Conservation (phyloP, 2,329 filamentous ascomycete species). For the Penicillium sp. region DNA sequence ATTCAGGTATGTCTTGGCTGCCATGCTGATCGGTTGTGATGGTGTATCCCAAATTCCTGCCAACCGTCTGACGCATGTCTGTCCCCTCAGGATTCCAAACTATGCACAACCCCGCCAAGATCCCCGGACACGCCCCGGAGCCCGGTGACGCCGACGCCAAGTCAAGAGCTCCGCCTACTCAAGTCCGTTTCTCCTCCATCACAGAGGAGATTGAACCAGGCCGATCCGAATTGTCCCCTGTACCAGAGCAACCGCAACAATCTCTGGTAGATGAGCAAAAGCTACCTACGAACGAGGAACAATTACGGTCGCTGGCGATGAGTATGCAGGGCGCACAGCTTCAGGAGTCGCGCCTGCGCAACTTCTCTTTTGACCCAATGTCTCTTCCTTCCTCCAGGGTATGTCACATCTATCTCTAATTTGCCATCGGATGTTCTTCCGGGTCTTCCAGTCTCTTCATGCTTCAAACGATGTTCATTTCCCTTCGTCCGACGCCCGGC, state of each 20-base stretch:
- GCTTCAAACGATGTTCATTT: not conserved
- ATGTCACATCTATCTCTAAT: conserved; percentile 24
- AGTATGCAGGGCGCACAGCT: conserved; percentile 71
- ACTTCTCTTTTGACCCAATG: conserved; percentile 85
- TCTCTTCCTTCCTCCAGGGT: conserved; percentile 66
- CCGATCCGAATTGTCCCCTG: conserved; percentile 29
- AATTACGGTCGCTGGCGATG: conserved; percentile 69
- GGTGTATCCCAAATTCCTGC: not conserved
- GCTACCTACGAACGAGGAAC: conserved; percentile 50
- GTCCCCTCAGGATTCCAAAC: conserved; percentile 16
- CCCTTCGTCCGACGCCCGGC: too few relatives aligned
- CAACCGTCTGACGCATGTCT: conserved; percentile 11
- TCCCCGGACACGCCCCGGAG: conserved; percentile 24
- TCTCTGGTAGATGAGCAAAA: conserved; percentile 11
- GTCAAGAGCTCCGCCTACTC: conserved; percentile 31
- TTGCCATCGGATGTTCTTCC: not conserved
- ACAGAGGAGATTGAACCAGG: conserved; percentile 66
- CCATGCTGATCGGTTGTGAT: conserved; percentile 6
- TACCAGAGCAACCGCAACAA: conserved; percentile 8
- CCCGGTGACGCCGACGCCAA: conserved; percentile 29
- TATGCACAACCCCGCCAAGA: conserved; percentile 24
- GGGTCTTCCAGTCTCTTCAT: not conserved
- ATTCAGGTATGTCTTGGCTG: conserved; percentile 32
- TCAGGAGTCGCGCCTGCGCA: conserved; percentile 78
- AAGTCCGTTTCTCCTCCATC: conserved; percentile 69